These are phyloP conservation scores for Blastobotrys apis DNA, from an alignment of 1,139 yeast species.

Conservation along the genomic window DNA sequence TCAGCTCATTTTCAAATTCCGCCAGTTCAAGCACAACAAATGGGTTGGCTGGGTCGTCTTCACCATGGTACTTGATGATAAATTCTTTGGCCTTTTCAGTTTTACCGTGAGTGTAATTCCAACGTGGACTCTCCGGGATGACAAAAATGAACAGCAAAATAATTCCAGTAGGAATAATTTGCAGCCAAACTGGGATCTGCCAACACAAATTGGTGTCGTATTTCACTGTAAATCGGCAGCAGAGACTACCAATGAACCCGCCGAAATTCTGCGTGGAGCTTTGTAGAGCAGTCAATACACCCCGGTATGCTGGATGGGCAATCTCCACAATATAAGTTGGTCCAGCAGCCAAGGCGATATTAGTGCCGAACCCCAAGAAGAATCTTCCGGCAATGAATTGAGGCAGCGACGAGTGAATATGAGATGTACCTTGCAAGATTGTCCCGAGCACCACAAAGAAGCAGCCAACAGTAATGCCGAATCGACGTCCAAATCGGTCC, in stretches of 20 bases:
- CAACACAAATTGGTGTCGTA: constrained; percentile 10
- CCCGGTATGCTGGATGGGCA: not conserved
- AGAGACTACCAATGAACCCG: constrained; percentile 13
- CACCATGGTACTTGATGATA: constrained; percentile 11
- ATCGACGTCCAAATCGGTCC: constrained; percentile 16
- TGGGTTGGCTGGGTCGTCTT: constrained; percentile 14
- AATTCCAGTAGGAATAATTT: constrained; percentile 27
- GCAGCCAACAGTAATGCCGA: constrained; percentile 16
- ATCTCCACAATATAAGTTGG: not conserved
- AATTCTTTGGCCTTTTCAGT: constrained; percentile 7
- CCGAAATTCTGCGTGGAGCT: constrained; percentile 12
- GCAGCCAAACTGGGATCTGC: constrained; percentile 31
- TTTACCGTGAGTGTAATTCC: constrained; percentile 32
- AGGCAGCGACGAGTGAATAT: not conserved
- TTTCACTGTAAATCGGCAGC: constrained; percentile 6
- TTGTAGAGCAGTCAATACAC: not conserved
- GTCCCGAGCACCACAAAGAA: constrained; percentile 18
- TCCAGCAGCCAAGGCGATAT: not conserved
- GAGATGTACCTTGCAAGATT: constrained; percentile 15
- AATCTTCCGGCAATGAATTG: constrained; percentile 6
- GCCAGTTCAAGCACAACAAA: constrained; percentile 21
- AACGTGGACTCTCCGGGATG: constrained; percentile 61
- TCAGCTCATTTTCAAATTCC: constrained; percentile 1
- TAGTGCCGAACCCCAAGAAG: constrained; percentile 9
- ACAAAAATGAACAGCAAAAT: constrained; percentile 30